Evolutionary conservation across 2,329 filamentous ascomycete genomes (phyloP), one percentile per base, ranked within the genome.

Genomic region (Diaporthe caulivora): DNA sequence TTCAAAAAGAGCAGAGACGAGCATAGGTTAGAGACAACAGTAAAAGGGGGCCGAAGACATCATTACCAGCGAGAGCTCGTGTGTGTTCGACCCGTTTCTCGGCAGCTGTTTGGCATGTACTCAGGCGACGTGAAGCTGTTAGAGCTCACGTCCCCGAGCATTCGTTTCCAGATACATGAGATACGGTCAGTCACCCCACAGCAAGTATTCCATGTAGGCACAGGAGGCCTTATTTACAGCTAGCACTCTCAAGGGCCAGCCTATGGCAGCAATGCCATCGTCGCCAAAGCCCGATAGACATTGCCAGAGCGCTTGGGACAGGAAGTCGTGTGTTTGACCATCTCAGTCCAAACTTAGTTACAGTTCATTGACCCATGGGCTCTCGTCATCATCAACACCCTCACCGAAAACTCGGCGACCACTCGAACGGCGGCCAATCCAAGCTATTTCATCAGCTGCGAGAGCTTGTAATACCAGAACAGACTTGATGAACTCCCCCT

Each of bases 401-500:
- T 40, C 7, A 10, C 37, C 13, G 21, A 13, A 6, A 29, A 17
- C 21, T 37, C 17, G 21, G 24, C n/a, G 31, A 21, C 29, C 24
- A 18, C 47, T 15, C 15, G 8, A 8, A n/a, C 5, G 29, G 62
- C 34, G 7, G 24, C 34, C 18, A n/a, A 42, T 34, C 31, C 47
- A 51, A 29, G n/a, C 44, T 17, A 42, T 3, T 24, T 68, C 44
- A 26, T 44, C 55, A 17, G 21, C 49, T 13, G 49, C 49, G 15
- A 53, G 55, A n/a, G 69, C 55, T 24, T 62, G 55, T 4, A 53
- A 54, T 11, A 15, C 34, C 18, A 71, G 11, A 10, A 42, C 8
- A 29, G 68, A 62, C 29, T 62, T 55, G 34, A 44, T 24, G 18
- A 44, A 54, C 47, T 71, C 40, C 29, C 49, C 21, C 40, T 71